phyloP scores from a whole-genome alignment of 805 yeast genomes.

The Cyberlindnera xylosilytica region DNA sequence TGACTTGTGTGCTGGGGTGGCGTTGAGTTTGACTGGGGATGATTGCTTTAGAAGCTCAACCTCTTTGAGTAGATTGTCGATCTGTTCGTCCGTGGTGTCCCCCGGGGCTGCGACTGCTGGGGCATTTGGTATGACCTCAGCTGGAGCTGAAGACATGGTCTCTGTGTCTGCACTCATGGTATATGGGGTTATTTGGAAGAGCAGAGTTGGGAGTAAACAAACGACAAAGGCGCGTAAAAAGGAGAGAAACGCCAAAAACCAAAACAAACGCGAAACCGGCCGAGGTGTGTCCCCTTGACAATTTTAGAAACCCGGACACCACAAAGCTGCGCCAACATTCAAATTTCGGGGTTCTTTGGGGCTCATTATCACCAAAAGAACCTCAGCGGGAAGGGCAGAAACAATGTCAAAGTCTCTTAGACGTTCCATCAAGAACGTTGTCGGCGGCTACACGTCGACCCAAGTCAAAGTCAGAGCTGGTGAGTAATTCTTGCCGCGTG shows the following conservation, averaged over 20 bases:
- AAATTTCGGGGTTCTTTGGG: no score
- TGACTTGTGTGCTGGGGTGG: conserved; percentile 1
- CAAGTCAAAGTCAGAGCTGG: conserved; percentile 83
- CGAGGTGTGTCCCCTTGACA: no score
- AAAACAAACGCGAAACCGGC: conserved; percentile 1
- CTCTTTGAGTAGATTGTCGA: conserved; percentile 26
- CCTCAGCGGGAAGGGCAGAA: no score
- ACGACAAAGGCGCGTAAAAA: conserved; percentile 2
- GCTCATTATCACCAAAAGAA: no score
- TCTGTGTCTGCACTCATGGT: conserved; percentile 2
- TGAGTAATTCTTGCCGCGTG: conserved; percentile 13
- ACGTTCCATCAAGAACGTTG: conserved; percentile 74
- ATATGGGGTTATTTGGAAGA: not conserved
- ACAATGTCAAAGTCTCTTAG: conserved; percentile 80
- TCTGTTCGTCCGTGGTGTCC: conserved; percentile 26
- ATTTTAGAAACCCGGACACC: no score
- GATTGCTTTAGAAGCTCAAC: conserved; percentile 24
- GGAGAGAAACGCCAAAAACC: not conserved
- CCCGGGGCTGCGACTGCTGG: not conserved
- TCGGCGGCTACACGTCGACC: conserved; percentile 79
- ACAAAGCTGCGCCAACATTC: no score
- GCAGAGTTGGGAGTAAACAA: not conserved
- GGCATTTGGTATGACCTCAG: not conserved
- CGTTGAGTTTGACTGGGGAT: conserved; percentile 16
- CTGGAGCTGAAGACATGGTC: conserved; percentile 4